Conservation (phyloP, 148 eudicot genomes). For the Vaccinium myrtillus region DNA sequence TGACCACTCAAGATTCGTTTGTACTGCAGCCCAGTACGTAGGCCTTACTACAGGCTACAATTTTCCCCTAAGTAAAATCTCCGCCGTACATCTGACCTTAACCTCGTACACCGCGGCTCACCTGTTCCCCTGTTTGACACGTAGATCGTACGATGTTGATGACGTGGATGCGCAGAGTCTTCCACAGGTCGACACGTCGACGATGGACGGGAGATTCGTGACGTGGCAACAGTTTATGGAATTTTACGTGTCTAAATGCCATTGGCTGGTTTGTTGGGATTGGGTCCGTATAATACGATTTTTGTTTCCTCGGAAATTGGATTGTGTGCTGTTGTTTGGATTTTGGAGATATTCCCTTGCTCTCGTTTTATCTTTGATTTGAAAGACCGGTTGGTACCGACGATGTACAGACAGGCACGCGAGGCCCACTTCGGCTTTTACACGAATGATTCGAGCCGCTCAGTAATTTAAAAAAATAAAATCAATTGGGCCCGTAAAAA, state of each 20-base stretch:
- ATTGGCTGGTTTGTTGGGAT: background rate
- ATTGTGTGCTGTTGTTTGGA: background rate
- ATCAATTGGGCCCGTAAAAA: too few species aligned
- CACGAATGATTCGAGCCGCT: too few species aligned
- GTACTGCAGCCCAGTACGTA: background rate
- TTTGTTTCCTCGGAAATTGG: background rate
- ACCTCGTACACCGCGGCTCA: background rate
- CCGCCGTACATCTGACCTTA: background rate
- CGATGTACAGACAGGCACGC: too few species aligned
- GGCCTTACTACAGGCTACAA: background rate
- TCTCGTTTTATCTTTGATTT: too few species aligned
- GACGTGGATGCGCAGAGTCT: background rate
- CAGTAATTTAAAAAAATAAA: too few species aligned
- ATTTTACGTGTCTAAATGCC: background rate
- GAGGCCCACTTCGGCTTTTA: too few species aligned
- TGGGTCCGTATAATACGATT: background rate
- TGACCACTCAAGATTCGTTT: background rate
- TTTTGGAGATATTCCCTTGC: background rate
- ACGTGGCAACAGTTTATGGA: background rate
- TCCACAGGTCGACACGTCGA: constrained; percentile 2
- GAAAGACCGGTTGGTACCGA: too few species aligned
- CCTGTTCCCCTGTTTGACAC: background rate
- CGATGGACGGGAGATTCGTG: background rate
- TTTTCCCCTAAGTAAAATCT: background rate
- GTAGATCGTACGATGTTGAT: background rate